Evolutionary conservation across 306 rosid genomes (phyloP).

Genomic region (Vicia sativa): DNA sequence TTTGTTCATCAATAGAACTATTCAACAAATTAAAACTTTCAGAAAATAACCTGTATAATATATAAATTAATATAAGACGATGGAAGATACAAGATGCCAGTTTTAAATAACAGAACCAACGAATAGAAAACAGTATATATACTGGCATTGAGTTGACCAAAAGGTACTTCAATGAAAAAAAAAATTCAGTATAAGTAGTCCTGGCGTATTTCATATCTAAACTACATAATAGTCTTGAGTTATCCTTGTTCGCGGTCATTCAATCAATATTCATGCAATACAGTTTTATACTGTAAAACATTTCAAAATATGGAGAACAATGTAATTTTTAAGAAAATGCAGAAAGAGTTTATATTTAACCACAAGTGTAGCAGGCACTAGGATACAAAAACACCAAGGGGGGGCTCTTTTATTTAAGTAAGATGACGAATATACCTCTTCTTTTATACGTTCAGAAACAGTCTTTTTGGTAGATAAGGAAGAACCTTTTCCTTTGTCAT

Average conservation of each 20-base stretch:
- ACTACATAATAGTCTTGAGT: conserved; percentile 1
- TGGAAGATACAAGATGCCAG: conserved; percentile 18
- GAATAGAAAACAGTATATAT: conserved; percentile 21
- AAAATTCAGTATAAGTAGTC: background rate
- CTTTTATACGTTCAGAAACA: conserved; percentile 77
- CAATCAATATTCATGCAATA: conserved; percentile 1
- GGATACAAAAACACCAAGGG: background rate
- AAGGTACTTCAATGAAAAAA: conserved; percentile 19
- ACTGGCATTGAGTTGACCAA: conserved; percentile 10
- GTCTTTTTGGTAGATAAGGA: conserved; percentile 58
- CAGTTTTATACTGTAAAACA: conserved; percentile 17
- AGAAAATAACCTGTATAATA: background rate
- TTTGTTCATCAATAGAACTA: conserved; percentile 4
- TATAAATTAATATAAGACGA: conserved; percentile 5
- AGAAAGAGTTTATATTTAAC: conserved; percentile 18
- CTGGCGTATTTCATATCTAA: conserved; percentile 13
- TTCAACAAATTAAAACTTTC: background rate
- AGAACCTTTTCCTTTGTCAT: conserved; percentile 70
- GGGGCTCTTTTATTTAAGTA: background rate
- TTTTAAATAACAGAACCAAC: conserved; percentile 26
- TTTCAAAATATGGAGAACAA: conserved; percentile 13
- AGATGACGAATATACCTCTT: conserved; percentile 65
- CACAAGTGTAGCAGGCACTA: conserved; percentile 2
- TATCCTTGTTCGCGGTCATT: conserved; percentile 2
- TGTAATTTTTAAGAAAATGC: conserved; percentile 19